phyloP scores from a whole-genome alignment of 2,329 filamentous ascomycete species.

The Ophiocordyceps camponoti-leonardi region DNA sequence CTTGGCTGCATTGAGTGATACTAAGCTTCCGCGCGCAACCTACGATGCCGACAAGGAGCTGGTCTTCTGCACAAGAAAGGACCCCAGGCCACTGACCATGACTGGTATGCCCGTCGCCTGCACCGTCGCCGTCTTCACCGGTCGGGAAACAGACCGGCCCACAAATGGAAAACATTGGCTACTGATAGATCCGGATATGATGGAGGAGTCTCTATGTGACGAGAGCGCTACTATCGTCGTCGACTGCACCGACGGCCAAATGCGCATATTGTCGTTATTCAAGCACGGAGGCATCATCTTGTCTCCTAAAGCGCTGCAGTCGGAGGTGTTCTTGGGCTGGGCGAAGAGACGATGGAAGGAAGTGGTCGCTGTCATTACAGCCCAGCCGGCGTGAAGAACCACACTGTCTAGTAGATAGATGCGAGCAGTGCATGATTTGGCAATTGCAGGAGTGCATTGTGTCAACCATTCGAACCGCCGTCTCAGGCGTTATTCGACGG shows the following conservation, averaged over 20 bases:
- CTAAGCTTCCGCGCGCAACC: constrained; percentile 57
- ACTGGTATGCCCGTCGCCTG: constrained; percentile 55
- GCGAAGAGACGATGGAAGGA: constrained; percentile 18
- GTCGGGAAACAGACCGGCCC: constrained; percentile 32
- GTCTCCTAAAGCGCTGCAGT: constrained; percentile 45
- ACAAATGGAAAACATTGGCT: constrained; percentile 47
- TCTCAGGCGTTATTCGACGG: constrained; percentile 63
- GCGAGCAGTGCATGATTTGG: no score
- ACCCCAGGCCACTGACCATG: constrained; percentile 40
- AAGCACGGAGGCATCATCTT: constrained; percentile 67
- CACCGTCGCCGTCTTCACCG: constrained; percentile 64
- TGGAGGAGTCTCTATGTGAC: constrained; percentile 72
- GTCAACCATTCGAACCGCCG: constrained; percentile 72
- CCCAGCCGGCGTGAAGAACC: constrained; percentile 8
- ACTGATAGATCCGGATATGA: constrained; percentile 71
- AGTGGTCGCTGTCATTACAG: constrained; percentile 14
- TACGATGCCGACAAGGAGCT: constrained; percentile 73
- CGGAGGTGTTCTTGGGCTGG: constrained; percentile 34
- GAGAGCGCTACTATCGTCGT: constrained; percentile 75
- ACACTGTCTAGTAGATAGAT: no score
- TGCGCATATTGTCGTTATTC: constrained; percentile 52
- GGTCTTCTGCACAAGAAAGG: constrained; percentile 52
- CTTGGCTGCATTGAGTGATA: constrained; percentile 63
- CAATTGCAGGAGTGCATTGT: constrained; percentile 24
- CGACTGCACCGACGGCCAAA: constrained; percentile 37